These are phyloP conservation scores for Xylaria sp. DNA, from an alignment of 2,329 filamentous ascomycete species.

Conservation along the genomic window DNA sequence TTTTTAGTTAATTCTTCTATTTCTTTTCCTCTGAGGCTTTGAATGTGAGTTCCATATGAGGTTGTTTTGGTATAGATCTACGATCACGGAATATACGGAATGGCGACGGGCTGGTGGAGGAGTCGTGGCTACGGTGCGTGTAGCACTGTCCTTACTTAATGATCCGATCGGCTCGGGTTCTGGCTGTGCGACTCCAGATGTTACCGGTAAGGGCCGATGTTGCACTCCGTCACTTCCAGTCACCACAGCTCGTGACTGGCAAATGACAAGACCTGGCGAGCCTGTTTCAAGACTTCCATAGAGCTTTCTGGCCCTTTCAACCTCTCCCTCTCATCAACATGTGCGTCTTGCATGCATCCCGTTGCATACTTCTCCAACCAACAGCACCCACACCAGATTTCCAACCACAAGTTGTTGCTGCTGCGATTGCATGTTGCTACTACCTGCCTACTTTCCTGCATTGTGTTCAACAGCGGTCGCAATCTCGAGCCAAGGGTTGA, in stretches of 20 bases:
- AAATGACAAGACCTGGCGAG: background rate
- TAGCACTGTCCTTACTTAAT: background rate
- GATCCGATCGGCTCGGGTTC: slow-evolving; percentile 5
- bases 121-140: background rate
- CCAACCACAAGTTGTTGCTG: background rate
- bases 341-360: slow-evolving; percentile 6
- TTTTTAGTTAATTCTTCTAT: too few relatives aligned
- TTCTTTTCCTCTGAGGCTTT: too few relatives aligned
- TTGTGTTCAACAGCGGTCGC: background rate
- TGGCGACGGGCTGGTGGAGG: background rate
- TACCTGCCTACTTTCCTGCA: background rate
- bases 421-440: background rate
- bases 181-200: background rate
- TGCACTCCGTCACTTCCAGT: slow-evolving; percentile 9
- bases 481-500: background rate
- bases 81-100: background rate
- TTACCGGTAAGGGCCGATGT: slow-evolving; percentile 16
- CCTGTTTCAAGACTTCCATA: background rate
- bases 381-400: slow-evolving; percentile 1
- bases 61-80: background rate
- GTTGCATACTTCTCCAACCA: slow-evolving; percentile 10
- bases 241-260: background rate
- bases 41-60: background rate
- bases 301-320: background rate
- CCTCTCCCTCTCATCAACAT: slow-evolving; percentile 2